phyloP scores from a whole-genome alignment of 176 grass and related monocot species.

The Panicum miliaceum region DNA sequence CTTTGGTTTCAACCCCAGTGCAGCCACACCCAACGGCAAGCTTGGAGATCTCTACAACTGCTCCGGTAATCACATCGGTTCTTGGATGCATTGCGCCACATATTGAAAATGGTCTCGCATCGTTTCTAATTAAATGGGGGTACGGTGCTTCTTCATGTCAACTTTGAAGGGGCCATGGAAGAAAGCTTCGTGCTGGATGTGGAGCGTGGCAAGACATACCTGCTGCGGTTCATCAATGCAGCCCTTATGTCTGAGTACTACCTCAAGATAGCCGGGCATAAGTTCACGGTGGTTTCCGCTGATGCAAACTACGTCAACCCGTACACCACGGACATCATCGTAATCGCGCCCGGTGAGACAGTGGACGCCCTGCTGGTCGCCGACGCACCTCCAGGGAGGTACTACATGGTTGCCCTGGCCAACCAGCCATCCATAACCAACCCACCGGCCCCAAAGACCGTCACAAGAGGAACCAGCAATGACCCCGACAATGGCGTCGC shows the following conservation, averaged over 20 bases:
- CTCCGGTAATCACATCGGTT: too few species aligned
- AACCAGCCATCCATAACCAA: too few species aligned
- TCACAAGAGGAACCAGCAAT: too few species aligned
- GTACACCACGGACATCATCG: neutral
- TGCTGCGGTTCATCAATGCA: neutral
- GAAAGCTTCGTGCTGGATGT: neutral
- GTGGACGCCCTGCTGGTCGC: conserved; percentile 27
- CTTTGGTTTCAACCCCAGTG: too few species aligned
- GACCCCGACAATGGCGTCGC: too few species aligned
- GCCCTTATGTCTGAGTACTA: neutral
- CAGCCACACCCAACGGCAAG: too few species aligned
- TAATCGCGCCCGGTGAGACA: neutral
- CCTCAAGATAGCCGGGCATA: neutral
- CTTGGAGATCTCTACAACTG: too few species aligned
- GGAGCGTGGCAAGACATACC: neutral
- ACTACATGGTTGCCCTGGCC: neutral
- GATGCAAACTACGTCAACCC: neutral
- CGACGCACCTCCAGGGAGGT: neutral
- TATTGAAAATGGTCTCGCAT: too few species aligned
- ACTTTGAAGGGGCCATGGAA: neutral
- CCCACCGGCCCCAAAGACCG: too few species aligned
- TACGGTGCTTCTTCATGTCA: too few species aligned
- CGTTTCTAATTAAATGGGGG: too few species aligned
- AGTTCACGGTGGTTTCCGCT: neutral
- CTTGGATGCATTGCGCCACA: too few species aligned